Evolutionary conservation across 257 asterid genomes (phyloP), one percentile per base, ranked within the genome.

Genomic region (Cynanchum wilfordii): DNA sequence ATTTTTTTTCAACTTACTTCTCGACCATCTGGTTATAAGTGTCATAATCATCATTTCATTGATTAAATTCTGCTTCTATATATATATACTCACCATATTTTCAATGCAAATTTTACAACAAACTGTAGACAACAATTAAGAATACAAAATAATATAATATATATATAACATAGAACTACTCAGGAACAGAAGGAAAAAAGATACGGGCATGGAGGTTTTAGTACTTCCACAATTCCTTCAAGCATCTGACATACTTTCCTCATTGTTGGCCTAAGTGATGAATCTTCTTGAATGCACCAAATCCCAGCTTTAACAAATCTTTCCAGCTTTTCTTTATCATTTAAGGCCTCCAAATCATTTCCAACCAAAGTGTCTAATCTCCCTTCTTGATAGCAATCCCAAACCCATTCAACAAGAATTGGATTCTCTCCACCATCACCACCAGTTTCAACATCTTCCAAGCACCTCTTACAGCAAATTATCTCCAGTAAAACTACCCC

Each of bases 201-300:
- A n/a, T 12, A 45, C 7, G 78, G 78, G 47, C 66, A 70, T 45
- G 79, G 80, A 0, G 84, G 86, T 2, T 2, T 3, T 1, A 56
- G 4, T 24, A 82, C 82, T 57, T 79, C 80, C 45, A 79, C 73
- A 54, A 70, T n/a, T 54, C 82, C 84, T 63, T 82, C 86, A 67
- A 79, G 84, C 84, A 79, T 82, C 58, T 73, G 82, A 30, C 38
- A 45, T 1, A 77, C 82, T 12, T 59, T 71, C 64, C 75, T 77
- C 82, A 82, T 74, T 20, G 80, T 74, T n/a, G 82, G 86, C 80
- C 86, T 74, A 17, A 8, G 40, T 7, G 74, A 67, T 0, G 74
- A 16, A 6, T 79, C 77, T 66, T 83, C 86, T 27, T 79, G 82
- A 68, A 82, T 77, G 30, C 86, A 79, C 82, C 86, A 82, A 59